Evolutionary conservation across 208 protist genomes (phyloP), one percentile per base, ranked within the genome.

Genomic region (Porcisia hertigi): DNA sequence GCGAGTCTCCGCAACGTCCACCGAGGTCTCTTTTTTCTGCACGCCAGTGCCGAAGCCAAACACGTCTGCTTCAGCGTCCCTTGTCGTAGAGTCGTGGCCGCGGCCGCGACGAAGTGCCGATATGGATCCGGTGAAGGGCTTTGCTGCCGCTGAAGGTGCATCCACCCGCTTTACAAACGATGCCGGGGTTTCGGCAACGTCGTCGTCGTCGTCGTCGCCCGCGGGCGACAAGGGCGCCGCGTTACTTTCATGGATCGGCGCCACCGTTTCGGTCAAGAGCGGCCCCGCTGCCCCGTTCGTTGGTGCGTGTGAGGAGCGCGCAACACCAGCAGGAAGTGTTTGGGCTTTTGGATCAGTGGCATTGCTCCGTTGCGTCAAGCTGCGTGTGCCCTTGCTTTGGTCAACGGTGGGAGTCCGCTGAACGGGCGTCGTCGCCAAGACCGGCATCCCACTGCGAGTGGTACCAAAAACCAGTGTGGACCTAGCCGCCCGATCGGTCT

Each of bases 151-250:
- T 36, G 18, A 4, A 20, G 20, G 55, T 52, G 58, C 4, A 3
- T 11, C 49, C 25, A 41, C 47, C 23, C 69, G 70, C 76, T 75
- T 80, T 36, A 75, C 76, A 71, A 72, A 80, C 9, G 55, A 75
- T 25, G 36, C 70, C 3, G 76, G 75, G 4, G 66, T 47, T 39
- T 79, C 75, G 2, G 18, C 8, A 25, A n/a, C 67, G 12, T 20
- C 57, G 9, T 54, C 60, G 47, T 4, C 41, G 14, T 5, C 7
- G 39, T 16, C 43, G 5, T 36, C 23, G 45, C 14, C 49, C n/a
- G 18, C 16, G 30, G 25, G 66, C n/a, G 47, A 30, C 36, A n/a
- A 49, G 41, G 41, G n/a, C 41, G 14, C 63, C 25, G 2, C 41
- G 41, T 20, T 12, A 23, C 14, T 11, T 30, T 47, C 41, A 20